phyloP scores from a whole-genome alignment of 805 yeast genomes.

The Lipomyces orientalis region DNA sequence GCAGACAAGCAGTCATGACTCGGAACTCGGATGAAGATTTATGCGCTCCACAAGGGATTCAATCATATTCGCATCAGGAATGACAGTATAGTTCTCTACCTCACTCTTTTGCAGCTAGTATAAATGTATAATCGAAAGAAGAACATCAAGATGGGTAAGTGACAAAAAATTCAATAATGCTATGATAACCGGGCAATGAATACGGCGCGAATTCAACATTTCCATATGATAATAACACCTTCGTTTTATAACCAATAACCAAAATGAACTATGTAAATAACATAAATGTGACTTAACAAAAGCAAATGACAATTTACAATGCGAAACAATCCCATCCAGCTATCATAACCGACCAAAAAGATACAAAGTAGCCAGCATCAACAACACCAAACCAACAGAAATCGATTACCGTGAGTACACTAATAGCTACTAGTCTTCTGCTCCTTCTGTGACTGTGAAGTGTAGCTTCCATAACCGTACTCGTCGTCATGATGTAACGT shows the following conservation, averaged over 20 bases:
- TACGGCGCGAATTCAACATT: neutral
- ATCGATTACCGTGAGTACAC: neutral
- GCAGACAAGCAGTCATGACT: too few relatives aligned
- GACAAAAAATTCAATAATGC: neutral
- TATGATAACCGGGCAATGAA: neutral
- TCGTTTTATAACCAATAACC: slow-evolving; percentile 1
- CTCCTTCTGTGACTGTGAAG: neutral
- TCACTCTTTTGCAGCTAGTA: too few relatives aligned
- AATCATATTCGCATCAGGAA: too few relatives aligned
- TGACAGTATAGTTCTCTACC: too few relatives aligned
- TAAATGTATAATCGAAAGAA: neutral
- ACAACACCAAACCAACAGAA: neutral
- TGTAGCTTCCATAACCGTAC: slow-evolving; percentile 39
- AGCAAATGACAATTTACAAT: slow-evolving; percentile 1
- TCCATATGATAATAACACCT: neutral
- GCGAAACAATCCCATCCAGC: slow-evolving; percentile 1
- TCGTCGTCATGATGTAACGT: slow-evolving; percentile 78
- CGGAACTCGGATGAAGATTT: too few relatives aligned
- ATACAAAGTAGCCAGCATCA: neutral
- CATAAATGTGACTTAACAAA: neutral
- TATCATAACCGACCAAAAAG: neutral
- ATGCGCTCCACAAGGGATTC: too few relatives aligned
- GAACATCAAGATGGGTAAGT: neutral
- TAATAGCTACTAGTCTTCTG: neutral
- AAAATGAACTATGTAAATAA: neutral